phyloP scores from a whole-genome alignment of 1,284 basidiomycete species.

The Sporisorium exsertum region DNA sequence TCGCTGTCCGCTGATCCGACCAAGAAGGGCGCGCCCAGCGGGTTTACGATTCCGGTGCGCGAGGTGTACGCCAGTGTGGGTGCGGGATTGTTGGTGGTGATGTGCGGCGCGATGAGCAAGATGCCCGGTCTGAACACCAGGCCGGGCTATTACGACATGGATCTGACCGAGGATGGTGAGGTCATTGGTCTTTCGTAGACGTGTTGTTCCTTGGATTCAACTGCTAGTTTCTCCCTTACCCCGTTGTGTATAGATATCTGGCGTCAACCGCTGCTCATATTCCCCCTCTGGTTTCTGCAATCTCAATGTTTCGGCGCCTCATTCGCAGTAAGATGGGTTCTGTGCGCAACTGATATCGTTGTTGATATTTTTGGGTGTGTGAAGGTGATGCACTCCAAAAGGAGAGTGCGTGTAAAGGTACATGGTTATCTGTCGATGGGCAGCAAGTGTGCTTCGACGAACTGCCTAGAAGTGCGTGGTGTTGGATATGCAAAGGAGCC shows the following conservation, averaged over 20 bases:
- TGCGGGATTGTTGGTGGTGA: slow-evolving; percentile 94
- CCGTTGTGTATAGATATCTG: slow-evolving; percentile 1
- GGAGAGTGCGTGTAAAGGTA: slow-evolving; percentile 20
- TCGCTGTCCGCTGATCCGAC: slow-evolving; percentile 61
- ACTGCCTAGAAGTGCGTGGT: neutral
- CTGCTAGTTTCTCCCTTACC: slow-evolving; percentile 5
- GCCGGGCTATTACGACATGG: slow-evolving; percentile 75
- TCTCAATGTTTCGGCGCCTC: neutral
- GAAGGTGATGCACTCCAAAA: neutral
- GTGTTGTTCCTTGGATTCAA: slow-evolving; percentile 11
- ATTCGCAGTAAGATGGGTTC: neutral
- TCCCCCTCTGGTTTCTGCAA: neutral
- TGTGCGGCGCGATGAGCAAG: slow-evolving; percentile 78
- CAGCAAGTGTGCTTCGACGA: neutral
- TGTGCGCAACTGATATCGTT: slow-evolving; percentile 44
- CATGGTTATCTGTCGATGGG: slow-evolving; percentile 3
- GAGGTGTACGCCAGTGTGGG: slow-evolving; percentile 90
- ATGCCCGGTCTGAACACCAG: slow-evolving; percentile 97
- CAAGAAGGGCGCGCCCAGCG: slow-evolving; percentile 61
- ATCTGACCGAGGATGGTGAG: slow-evolving; percentile 67
- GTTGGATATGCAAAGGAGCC: slow-evolving; percentile 18
- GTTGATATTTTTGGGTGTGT: slow-evolving; percentile 47
- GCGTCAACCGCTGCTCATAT: slow-evolving; percentile 8
- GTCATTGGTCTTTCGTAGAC: slow-evolving; percentile 69
- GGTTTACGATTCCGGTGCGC: slow-evolving; percentile 91